Conservation (phyloP, 2,329 filamentous ascomycete genomes). For the Chaetomium globosum region DNA sequence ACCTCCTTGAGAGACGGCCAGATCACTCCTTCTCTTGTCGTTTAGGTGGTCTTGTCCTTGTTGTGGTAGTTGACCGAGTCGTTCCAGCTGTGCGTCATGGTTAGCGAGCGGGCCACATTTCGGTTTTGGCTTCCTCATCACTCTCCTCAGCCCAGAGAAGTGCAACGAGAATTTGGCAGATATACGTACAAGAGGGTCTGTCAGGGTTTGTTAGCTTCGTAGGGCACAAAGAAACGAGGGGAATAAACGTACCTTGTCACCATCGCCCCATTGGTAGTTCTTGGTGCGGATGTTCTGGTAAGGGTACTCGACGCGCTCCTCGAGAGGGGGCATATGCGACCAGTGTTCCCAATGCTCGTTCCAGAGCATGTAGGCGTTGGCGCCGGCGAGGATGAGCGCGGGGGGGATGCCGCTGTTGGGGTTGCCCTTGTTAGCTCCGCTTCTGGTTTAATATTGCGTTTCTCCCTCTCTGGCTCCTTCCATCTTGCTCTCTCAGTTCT, state of each 20-base stretch:
- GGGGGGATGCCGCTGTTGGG: conserved; percentile 70
- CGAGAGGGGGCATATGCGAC: conserved; percentile 78
- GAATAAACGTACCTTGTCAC: conserved; percentile 74
- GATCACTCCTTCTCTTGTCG: conserved; percentile 5
- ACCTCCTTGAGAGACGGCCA: background rate
- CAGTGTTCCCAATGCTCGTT: conserved; percentile 97
- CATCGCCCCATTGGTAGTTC: conserved; percentile 94
- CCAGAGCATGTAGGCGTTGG: conserved; percentile 92
- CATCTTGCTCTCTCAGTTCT: background rate
- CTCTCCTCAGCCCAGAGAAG: background rate
- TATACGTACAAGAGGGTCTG: conserved; percentile 32
- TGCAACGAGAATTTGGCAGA: background rate
- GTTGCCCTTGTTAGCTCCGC: conserved; percentile 10
- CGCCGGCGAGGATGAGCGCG: conserved; percentile 66
- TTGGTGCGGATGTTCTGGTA: conserved; percentile 98
- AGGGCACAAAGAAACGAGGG: background rate
- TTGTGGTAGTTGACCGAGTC: conserved; percentile 95
- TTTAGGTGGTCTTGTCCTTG: conserved; percentile 70
- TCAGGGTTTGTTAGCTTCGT: background rate
- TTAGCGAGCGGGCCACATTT: conserved; percentile 18
- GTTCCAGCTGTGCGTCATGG: conserved; percentile 73
- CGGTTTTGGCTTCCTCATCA: background rate
- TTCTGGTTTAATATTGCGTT: background rate
- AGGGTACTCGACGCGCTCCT: conserved; percentile 89
- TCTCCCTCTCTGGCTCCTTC: background rate